Base-by-base conservation (phyloP, 139 green algal species). In the Dunaliella primolecta region DNA sequence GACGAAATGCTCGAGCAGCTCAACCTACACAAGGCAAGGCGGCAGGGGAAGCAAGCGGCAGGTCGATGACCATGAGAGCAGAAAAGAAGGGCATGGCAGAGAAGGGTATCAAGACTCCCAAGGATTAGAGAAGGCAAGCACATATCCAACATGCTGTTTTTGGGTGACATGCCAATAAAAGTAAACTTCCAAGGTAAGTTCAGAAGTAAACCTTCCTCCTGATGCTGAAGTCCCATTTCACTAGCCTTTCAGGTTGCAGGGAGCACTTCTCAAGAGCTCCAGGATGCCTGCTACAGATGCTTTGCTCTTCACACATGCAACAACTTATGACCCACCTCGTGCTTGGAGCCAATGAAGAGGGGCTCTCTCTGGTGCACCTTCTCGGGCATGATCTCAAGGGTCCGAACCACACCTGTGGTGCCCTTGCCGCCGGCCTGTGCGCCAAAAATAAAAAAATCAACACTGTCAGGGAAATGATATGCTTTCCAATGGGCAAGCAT, bases 311-410 rank as follows among this genome's bases (percentile, higher is more conserved):
- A 64, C 46, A 64, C 15, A 15, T 46, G 75, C 31, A n/a, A n/a
- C n/a, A n/a, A n/a, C n/a, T n/a, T n/a, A 24, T 81, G 15, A 31
- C 75, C 38, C 25, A 84, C 80, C 93, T 99, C 97, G 83, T 95
- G 93, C 79, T 91, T 93, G 83, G 87, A 95, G 74, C 97, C 97
- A 21, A 94, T 88, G 87, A 95, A 96, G 34, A 91, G 89, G 35
- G 93, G 93, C 81, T 93, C 89, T n/a, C 90, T 81, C 87, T 95
- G 92, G 87, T 94, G 77, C 64, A 88, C 84, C 84, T 88, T 84
- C 75, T 88, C 92, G 33, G 93, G 93, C 79, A 90, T 75, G 75
- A 97, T 93, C 85, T 97, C 94, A 86, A 97, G 84, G 38, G 97
- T 91, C 25, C 94, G 92, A 84, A 89, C 55, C 30, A 57, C 83